phyloP scores from a whole-genome alignment of 108 stramenopile species.

The Fragilaria crotonensis region DNA sequence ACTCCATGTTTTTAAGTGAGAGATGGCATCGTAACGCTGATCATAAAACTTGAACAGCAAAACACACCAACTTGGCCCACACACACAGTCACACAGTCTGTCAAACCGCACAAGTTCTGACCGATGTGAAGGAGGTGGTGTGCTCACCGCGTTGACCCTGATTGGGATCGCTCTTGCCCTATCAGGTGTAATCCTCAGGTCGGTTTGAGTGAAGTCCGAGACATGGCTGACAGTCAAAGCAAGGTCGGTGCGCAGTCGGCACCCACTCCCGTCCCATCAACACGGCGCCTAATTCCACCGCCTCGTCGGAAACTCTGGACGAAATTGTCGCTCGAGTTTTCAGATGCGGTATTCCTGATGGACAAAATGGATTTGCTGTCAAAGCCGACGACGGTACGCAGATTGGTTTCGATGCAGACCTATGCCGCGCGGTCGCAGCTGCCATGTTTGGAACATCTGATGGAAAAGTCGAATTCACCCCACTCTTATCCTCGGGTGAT shows the following conservation, averaged over 20 bases:
- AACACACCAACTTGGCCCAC: no score
- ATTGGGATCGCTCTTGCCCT: neutral
- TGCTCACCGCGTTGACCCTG: neutral
- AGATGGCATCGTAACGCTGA: no score
- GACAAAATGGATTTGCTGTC: constrained; percentile 10
- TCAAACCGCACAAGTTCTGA: no score
- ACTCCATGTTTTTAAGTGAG: no score
- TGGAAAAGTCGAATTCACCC: neutral
- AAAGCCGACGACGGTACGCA: neutral
- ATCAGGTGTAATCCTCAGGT: neutral
- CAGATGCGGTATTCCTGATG: constrained; percentile 11
- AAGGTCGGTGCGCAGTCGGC: no score
- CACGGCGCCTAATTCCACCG: neutral
- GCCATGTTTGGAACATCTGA: constrained; percentile 9
- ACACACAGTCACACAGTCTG: no score
- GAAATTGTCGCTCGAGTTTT: neutral
- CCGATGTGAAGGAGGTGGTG: constrained; percentile 1
- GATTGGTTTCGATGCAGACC: constrained; percentile 13
- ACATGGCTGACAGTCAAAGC: no score
- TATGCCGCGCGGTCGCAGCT: constrained; percentile 18
- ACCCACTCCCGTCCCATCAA: neutral
- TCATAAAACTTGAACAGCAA: no score
- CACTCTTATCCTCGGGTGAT: neutral
- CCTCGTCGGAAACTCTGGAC: neutral
- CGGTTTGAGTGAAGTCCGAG: neutral